These are phyloP conservation scores for Peziza echinospora DNA, from an alignment of 495 filamentous ascomycete genomes.

Conservation along the genomic window DNA sequence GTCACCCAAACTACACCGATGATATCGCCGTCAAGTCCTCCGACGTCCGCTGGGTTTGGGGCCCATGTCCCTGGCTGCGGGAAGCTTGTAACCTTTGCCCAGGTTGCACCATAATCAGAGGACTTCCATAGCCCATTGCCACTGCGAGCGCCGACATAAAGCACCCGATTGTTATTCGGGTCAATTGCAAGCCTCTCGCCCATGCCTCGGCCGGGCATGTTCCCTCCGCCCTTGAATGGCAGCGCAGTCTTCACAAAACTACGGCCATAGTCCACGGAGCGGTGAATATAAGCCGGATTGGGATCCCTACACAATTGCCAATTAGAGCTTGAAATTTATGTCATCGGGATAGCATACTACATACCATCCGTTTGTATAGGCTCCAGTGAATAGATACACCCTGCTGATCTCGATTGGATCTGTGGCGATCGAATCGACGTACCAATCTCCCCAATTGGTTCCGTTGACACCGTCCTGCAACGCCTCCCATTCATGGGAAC, in stretches of 20 bases:
- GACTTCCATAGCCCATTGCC: slow-evolving; percentile 43
- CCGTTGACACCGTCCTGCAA: slow-evolving; percentile 30
- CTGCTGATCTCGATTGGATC: slow-evolving; percentile 32
- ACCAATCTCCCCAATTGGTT: slow-evolving; percentile 34
- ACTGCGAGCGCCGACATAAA: slow-evolving; percentile 38
- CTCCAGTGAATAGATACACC: slow-evolving; percentile 36
- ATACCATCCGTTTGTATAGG: slow-evolving; percentile 36
- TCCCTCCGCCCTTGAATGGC: slow-evolving; percentile 39
- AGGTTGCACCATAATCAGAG: slow-evolving; percentile 33
- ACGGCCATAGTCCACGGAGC: slow-evolving; percentile 28
- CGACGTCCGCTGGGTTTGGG: slow-evolving; percentile 24
- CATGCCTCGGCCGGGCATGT: slow-evolving; percentile 44
- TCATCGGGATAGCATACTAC: background rate
- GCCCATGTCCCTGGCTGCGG: slow-evolving; percentile 30
- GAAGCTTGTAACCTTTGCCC: slow-evolving; percentile 35
- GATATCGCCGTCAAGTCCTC: slow-evolving; percentile 27
- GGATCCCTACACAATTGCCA: slow-evolving; percentile 24
- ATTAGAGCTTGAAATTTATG: background rate
- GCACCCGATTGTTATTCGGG: slow-evolving; percentile 31
- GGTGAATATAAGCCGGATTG: slow-evolving; percentile 31
- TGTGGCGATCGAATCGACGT: slow-evolving; percentile 35
- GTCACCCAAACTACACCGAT: slow-evolving; percentile 34
- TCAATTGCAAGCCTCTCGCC: slow-evolving; percentile 42
- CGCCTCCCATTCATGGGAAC: slow-evolving; percentile 31
- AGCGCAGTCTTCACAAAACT: slow-evolving; percentile 28